Evolutionary conservation across 805 yeast species (phyloP), one percentile per base, ranked within the genome.

Genomic region (Grigorovia transvaalensis): DNA sequence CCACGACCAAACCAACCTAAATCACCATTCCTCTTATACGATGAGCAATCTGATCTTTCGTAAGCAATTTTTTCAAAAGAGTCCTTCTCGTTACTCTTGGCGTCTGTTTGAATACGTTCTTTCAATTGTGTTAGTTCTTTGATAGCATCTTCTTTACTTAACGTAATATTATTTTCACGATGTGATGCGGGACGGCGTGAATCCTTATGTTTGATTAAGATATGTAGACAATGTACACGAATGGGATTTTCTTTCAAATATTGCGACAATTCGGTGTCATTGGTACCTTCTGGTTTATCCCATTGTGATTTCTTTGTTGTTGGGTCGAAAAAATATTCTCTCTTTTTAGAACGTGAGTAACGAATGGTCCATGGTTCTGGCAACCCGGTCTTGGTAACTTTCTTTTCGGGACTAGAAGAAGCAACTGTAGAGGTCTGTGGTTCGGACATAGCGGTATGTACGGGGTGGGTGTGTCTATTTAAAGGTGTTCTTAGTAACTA

Each of bases 141-240:
- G 48, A 80, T 75, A 33, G 97, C 95, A 59, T 89, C 96, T 54
- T 88, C 96, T 66, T 89, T 84, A 9, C 85, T 66, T 48, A 88
- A 74, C 1, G 95, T 84, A 57, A 91, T 86, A 42, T 79, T 75
- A 23, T 81, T 83, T 40, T 78, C 77, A 66, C 88, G 85, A 95
- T 97, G 93, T 20, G 96, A 87, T 12, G 89, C 80, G 8, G 99
- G 98, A 59, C 95, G 81, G 58, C 99, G 79, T 15, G 90, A 82
- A 50, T 80, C 91, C 46, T 69, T 72, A 68, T 90, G 96, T 67
- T 93, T 93, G 56, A 91, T 76, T 48, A 93, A 73, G 47, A 93
- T 71, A 65, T 93, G 99, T 50, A 85, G 75, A 17, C 85, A 90
- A 54, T 91, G 78, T 20, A 93, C 82, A 60, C 85, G 81, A 45